Conservation (phyloP, 1,284 basidiomycete genomes). For the Ceratobasidium sp. region DNA sequence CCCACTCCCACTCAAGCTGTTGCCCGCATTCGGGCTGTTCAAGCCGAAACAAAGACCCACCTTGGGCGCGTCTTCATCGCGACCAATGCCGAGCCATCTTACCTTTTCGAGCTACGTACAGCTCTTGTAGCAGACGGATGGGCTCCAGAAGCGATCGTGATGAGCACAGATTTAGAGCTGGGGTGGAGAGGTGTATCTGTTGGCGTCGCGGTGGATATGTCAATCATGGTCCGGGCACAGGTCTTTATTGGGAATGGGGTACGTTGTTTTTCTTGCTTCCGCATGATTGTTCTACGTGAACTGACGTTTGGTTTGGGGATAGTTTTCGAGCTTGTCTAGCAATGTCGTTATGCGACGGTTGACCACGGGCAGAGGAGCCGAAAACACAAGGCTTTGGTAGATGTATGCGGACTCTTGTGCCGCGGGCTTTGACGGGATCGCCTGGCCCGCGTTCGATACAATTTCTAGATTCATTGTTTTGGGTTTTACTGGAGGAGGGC, state of each 20-base stretch:
- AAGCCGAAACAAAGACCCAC: conserved; percentile 46
- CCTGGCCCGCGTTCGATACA: too few relatives aligned
- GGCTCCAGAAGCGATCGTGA: conserved; percentile 56
- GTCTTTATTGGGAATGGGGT: conserved; percentile 68
- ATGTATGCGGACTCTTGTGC: too few relatives aligned
- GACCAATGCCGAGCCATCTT: conserved; percentile 62
- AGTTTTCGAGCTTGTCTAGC: conserved; percentile 47
- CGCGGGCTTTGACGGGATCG: too few relatives aligned
- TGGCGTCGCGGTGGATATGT: conserved; percentile 64
- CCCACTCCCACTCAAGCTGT: conserved; percentile 62
- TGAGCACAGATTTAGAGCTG: conserved; percentile 60
- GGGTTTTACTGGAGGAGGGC: too few relatives aligned
- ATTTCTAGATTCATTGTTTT: too few relatives aligned
- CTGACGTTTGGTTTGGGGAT: background rate
- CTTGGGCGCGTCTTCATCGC: conserved; percentile 62
- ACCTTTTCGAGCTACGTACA: conserved; percentile 57
- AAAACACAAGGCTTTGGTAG: conserved; percentile 46
- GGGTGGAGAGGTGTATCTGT: conserved; percentile 61
- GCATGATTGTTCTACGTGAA: background rate
- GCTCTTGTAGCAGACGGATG: conserved; percentile 54
- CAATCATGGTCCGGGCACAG: conserved; percentile 61
- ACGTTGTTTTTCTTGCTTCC: conserved; percentile 11
- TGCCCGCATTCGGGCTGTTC: conserved; percentile 56
- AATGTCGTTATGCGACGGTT: conserved; percentile 46
- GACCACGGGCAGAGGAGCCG: conserved; percentile 24